phyloP scores from a whole-genome alignment of 768 basidiomycete species.

The Tylopilus balloui region DNA sequence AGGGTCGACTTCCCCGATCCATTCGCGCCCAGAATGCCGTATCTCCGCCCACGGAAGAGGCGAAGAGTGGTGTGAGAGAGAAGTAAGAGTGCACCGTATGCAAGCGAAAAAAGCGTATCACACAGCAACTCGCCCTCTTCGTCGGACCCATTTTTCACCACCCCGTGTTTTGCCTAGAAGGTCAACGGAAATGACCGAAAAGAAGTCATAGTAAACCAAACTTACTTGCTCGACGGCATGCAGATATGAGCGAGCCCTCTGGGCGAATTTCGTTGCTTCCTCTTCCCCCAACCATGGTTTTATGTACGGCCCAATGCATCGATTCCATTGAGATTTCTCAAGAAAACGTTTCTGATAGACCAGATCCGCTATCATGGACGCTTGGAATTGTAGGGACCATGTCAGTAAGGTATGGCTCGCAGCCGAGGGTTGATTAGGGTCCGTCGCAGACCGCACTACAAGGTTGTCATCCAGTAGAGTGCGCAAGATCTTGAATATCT shows the following conservation, averaged over 20 bases:
- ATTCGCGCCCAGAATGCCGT: conserved; percentile 95
- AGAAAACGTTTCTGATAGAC: conserved; percentile 54
- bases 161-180: conserved; percentile 56
- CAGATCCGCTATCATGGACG: conserved; percentile 73
- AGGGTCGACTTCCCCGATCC: conserved; percentile 95
- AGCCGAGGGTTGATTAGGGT: conserved; percentile 48
- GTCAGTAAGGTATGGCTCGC: conserved; percentile 56
- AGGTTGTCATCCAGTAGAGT: conserved; percentile 53
- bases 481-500: conserved; percentile 51
- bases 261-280: conserved; percentile 48
- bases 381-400: conserved; percentile 63
- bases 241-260: conserved; percentile 69
- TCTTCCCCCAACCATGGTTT: conserved; percentile 63
- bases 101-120: conserved; percentile 91
- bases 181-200: conserved; percentile 8
- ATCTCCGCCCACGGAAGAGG: conserved; percentile 84
- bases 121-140: conserved; percentile 86
- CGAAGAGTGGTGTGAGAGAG: conserved; percentile 91
- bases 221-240: conserved; percentile 66
- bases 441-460: conserved; percentile 36
- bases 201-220: conserved; percentile 13
- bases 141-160: conserved; percentile 37
- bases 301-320: conserved; percentile 70
- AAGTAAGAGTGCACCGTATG: conserved; percentile 90
- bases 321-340: conserved; percentile 57